Base-by-base conservation (phyloP, 1,284 basidiomycete genomes). In the Volvariella volvacea region DNA sequence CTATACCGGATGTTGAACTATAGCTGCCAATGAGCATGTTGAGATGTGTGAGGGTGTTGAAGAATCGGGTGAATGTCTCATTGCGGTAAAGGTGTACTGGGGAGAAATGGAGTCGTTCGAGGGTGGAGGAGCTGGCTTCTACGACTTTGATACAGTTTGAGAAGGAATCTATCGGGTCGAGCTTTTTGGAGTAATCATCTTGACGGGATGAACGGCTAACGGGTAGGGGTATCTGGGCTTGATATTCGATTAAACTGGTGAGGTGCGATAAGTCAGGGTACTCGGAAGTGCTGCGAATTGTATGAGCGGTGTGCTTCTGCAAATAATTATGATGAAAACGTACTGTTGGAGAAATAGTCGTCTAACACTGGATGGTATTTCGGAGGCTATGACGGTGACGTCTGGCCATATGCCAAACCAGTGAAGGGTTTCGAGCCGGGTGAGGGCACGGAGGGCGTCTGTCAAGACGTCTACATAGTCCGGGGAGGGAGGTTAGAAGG, bases 401-500 rank as follows among this genome's bases (percentile, higher is more conserved):
- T 36, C 34, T 15, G 34, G 19, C 14, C n/a, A 44, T 25, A 0
- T 15, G 8, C 20, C 36, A 10, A 19, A 30, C 43, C 43, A 44
- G 19, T 15, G 22, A 9, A 44, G 19, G 2, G 9, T 22, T 22
- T 25, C 12, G 22, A 44, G 34, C 20, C 37, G 14, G 15, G 37
- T 28, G 14, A 44, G 28, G 4, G 34, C 37, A 22, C 38, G 34
- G n/a, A 44, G 19, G 8, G 37, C 37, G 7, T 44, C 38, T 14
- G 12, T 17, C 15, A 44, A 36, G 34, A 15, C 14, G 14, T 36
- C 34, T 36, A 15, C 7, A 36, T n/a, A 20, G 30, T 31, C 30
- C n/a, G n/a, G 9, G 9, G 30, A 9, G 30, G 30, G n/a, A 9
- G n/a, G 30, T 31, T 31, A 9, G 30, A 31, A 31, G 30, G 9